These are phyloP conservation scores for Tillandsia fasciculata DNA, from an alignment of 176 grass and related monocot genomes.

Conservation along the genomic window DNA sequence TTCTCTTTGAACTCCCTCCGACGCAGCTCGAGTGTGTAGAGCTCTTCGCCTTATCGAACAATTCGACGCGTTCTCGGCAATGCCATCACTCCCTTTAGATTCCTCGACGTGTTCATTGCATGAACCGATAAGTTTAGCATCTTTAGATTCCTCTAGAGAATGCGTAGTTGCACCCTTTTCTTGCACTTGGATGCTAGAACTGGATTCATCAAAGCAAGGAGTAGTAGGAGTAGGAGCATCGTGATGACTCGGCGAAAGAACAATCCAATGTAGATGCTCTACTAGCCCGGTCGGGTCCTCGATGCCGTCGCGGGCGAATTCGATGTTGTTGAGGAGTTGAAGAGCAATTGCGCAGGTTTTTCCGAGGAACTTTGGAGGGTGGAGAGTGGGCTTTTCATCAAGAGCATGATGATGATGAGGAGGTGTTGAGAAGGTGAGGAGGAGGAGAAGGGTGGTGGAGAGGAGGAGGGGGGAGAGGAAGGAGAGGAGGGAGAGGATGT, in stretches of 20 bases:
- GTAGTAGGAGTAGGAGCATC: too few relatives aligned
- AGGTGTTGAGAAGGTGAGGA: slow-evolving; percentile 51
- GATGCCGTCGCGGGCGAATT: slow-evolving; percentile 4
- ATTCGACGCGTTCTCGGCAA: background rate
- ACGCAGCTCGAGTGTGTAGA: slow-evolving; percentile 30
- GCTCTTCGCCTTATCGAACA: slow-evolving; percentile 28
- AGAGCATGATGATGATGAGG: background rate
- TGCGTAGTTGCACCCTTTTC: too few relatives aligned
- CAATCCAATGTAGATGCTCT: slow-evolving; percentile 26
- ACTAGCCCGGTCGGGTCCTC: slow-evolving; percentile 20
- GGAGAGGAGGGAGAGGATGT: slow-evolving; percentile 29
- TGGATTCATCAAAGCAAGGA: too few relatives aligned
- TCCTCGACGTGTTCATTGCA: too few relatives aligned
- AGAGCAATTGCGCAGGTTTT: slow-evolving; percentile 53
- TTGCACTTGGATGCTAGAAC: too few relatives aligned
- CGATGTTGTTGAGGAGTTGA: slow-evolving; percentile 29
- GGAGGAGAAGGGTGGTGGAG: slow-evolving; percentile 59
- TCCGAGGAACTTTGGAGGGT: slow-evolving; percentile 29
- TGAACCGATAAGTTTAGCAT: background rate
- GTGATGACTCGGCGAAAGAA: background rate
- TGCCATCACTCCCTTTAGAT: background rate
- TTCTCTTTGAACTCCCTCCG: slow-evolving; percentile 41
- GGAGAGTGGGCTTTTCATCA: background rate
- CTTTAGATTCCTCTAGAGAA: too few relatives aligned
- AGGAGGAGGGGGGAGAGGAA: slow-evolving; percentile 73